Base-by-base conservation (phyloP, 1,284 basidiomycete genomes). In the Ganoderma sinense region DNA sequence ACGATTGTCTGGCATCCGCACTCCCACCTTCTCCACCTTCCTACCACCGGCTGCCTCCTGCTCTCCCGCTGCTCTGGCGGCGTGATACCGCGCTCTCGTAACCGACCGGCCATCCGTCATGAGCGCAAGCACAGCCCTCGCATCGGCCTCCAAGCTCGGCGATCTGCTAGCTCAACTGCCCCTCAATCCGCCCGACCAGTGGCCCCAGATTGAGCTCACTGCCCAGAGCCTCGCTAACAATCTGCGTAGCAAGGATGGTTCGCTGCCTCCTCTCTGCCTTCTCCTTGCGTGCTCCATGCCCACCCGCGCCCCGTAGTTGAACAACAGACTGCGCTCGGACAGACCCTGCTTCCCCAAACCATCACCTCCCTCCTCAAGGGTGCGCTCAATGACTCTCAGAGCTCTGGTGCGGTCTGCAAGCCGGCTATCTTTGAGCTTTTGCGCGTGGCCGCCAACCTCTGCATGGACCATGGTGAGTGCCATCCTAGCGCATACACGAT, bases 391-490 rank as follows among this genome's bases (percentile, higher is more conserved):
- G 87, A 84, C 58, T 80, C 85, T 14, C 71, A 84, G 26, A 82
- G 85, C 61, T 88, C 89, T 16, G 79, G 79, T 26, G 59, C 40
- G 36, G 59, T 41, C 40, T 85, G 84, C 70, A 83, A 87, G 62
- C 75, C 85, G 10, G 85, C 86, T 29, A 82, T 90, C 16, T 87
- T 87, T 69, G 92, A 95, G 78, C 81, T 94, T 36, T 84, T 95
- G 64, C 86, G 93, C 67, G 88, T 94, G 23, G 88, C 88, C 26
- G 93, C 93, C 20, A 95, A 95, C 80, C 80, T 95, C 13, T 94
- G 92, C 79, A 90, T 94, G 81, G 92, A 95, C 76, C 92, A 95
- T 75, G 89, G 94, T 89, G 75, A 75, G 86, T 75, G 41, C 4
- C 26, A 10, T 53, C 43, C 51, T 23, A 39, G 20, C 51, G 43